Evolutionary conservation across 1,139 yeast species (phyloP).

Genomic region (Hyphopichia wangnamkhiaoensis): DNA sequence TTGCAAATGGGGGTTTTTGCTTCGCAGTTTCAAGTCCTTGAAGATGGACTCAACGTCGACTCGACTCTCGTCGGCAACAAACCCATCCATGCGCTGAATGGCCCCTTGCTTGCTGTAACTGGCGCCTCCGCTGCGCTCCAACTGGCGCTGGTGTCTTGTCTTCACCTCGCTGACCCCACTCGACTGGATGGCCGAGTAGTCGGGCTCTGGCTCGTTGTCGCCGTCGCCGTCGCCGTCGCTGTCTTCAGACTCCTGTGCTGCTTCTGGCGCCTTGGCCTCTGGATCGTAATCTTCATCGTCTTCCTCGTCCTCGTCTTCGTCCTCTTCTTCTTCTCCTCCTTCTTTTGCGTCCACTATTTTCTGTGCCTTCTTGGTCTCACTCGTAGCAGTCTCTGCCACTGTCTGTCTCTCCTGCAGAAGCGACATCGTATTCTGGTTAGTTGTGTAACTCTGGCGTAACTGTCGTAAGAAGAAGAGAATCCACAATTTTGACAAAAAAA

Average conservation of each 20-base stretch:
- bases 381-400: not conserved
- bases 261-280: conserved; percentile 24
- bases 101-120: conserved; percentile 9
- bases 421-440: too few relatives aligned
- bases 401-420: too few relatives aligned
- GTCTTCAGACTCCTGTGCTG: conserved; percentile 21
- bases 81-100: conserved; percentile 16
- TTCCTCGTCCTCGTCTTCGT: conserved; percentile 51
- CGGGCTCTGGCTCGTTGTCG: conserved; percentile 24
- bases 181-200: conserved; percentile 36
- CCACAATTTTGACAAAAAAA: too few relatives aligned
- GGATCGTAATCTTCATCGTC: conserved; percentile 70
- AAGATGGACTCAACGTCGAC: conserved; percentile 41
- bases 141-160: conserved; percentile 38
- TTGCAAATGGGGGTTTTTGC: conserved; percentile 1
- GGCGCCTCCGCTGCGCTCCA: conserved; percentile 11
- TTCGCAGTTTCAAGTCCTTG: conserved; percentile 19
- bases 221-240: conserved; percentile 26
- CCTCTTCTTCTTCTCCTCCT: conserved; percentile 14
- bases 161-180: conserved; percentile 33
- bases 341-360: conserved; percentile 2
- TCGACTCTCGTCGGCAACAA: conserved; percentile 25
- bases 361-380: not conserved
- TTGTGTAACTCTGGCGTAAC: too few relatives aligned
- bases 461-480: too few relatives aligned